phyloP scores from a whole-genome alignment of 108 stramenopile genomes.

The Cyclotella sp. region DNA sequence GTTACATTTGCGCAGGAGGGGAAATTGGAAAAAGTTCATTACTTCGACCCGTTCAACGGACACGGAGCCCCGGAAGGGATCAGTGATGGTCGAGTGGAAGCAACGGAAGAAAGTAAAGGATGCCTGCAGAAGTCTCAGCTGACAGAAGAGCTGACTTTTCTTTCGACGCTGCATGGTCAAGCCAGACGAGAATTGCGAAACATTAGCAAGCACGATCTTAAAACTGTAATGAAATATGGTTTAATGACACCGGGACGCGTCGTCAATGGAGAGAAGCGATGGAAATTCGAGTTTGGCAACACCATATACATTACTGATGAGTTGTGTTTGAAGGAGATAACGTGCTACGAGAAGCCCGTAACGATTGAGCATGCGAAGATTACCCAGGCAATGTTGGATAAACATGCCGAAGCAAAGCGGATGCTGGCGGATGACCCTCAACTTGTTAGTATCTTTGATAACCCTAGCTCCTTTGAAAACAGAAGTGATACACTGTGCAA shows the following conservation, averaged over 20 bases:
- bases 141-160: constrained; percentile 56
- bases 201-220: constrained; percentile 59
- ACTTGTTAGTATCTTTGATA: constrained; percentile 10
- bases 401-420: constrained; percentile 41
- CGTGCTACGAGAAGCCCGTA: constrained; percentile 57
- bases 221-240: constrained; percentile 59
- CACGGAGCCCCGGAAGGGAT: neutral
- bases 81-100: neutral
- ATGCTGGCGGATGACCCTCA: constrained; percentile 60
- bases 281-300: constrained; percentile 59
- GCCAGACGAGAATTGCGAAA: constrained; percentile 64
- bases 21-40: constrained; percentile 6
- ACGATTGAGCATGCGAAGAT: constrained; percentile 47
- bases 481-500: neutral
- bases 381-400: constrained; percentile 19
- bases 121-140: constrained; percentile 5
- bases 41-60: constrained; percentile 32
- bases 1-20: constrained; percentile 15
- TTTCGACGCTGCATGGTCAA: constrained; percentile 64
- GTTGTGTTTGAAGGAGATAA: constrained; percentile 49
- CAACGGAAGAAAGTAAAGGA: constrained; percentile 1
- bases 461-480: neutral
- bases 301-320: constrained; percentile 62
- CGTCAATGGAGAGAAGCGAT: constrained; percentile 51
- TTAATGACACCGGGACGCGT: constrained; percentile 14